These are phyloP conservation scores for Tuber borchii DNA, from an alignment of 495 filamentous ascomycete genomes.

Conservation along the genomic window DNA sequence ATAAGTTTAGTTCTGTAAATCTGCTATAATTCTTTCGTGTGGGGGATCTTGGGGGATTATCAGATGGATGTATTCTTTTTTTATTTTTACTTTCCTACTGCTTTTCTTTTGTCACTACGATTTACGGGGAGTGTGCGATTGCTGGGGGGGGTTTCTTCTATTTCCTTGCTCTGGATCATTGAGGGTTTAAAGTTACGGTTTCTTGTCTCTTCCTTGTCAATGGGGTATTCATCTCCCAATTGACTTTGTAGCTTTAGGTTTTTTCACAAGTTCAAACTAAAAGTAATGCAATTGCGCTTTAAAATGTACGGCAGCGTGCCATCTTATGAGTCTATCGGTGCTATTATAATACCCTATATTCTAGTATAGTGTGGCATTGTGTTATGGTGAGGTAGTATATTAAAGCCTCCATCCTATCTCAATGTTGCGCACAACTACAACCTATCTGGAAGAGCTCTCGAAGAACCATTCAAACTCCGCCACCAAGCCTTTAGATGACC, in stretches of 20 bases:
- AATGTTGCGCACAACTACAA: neutral
- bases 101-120: neutral
- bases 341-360: neutral
- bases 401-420: neutral
- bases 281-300: neutral
- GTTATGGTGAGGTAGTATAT: neutral
- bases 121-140: neutral
- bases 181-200: neutral
- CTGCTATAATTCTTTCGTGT: slow-evolving; percentile 32
- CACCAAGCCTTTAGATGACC: neutral
- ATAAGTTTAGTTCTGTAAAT: slow-evolving; percentile 27
- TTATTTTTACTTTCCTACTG: neutral
- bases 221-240: neutral
- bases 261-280: neutral
- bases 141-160: neutral
- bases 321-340: neutral
- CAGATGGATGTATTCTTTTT: neutral
- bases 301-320: neutral
- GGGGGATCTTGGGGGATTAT: neutral
- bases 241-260: slow-evolving; percentile 4
- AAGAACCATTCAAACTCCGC: neutral
- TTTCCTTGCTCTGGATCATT: neutral
- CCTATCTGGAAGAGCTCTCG: neutral
- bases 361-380: neutral
- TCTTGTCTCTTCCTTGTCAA: neutral